Conservation (phyloP, 2,329 filamentous ascomycete genomes). For the Lizonia empirigonia region DNA sequence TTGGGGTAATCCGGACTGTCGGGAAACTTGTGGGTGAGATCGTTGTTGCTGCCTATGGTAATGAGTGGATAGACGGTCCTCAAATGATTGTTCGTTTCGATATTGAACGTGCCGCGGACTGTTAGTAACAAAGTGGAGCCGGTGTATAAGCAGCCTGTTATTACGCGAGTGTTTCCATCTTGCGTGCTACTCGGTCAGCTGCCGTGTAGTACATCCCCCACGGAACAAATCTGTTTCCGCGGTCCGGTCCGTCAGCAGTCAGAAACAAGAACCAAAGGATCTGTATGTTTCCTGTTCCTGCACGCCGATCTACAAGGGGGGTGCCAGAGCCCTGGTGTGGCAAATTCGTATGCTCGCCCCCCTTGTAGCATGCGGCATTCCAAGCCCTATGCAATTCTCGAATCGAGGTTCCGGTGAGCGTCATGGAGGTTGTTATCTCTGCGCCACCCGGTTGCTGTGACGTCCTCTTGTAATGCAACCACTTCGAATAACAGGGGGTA, state of each 20-base stretch:
- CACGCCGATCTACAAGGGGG: conserved; percentile 11
- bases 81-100: conserved; percentile 1
- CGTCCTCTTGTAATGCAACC: not conserved
- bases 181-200: not conserved
- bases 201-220: not conserved
- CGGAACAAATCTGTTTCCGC: not conserved
- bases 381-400: not conserved
- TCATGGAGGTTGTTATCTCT: not conserved
- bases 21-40: not conserved
- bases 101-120: conserved; percentile 10
- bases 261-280: not conserved
- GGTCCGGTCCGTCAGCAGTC: not conserved
- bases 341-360: no score
- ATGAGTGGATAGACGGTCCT: not conserved
- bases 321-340: no score
- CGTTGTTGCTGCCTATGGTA: no score
- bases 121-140: conserved; percentile 15
- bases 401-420: not conserved
- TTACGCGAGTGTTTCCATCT: not conserved
- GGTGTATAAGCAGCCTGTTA: not conserved
- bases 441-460: not conserved
- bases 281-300: not conserved
- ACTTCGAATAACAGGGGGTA: not conserved
- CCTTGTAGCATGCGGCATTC: not conserved
- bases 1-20: not conserved